Conservation (phyloP, 1,284 basidiomycete species). For the Phlebopus sp. region DNA sequence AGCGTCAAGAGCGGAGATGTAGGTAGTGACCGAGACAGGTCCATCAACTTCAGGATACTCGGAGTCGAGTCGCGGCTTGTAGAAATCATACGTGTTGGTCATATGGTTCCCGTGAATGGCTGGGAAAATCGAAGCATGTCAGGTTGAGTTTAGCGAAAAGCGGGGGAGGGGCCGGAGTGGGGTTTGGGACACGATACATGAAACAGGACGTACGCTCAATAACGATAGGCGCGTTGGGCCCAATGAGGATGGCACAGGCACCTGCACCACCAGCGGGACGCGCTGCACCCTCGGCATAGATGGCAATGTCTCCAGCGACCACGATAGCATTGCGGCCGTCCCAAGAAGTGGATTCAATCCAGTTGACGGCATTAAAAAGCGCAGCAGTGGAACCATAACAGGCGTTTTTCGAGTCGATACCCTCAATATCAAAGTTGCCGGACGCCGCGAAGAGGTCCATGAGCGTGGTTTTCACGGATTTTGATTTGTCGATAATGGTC, state of each 20-base stretch:
- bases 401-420: constrained; percentile 98
- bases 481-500: constrained; percentile 99
- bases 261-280: constrained; percentile 97
- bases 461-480: constrained; percentile 97
- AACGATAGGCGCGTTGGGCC: constrained; percentile 92
- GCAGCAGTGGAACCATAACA: constrained; percentile 99
- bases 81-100: constrained; percentile 97
- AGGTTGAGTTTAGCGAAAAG: constrained; percentile 3
- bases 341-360: constrained; percentile 97
- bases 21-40: constrained; percentile 93
- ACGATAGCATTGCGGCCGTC: constrained; percentile 98
- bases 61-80: constrained; percentile 91
- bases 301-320: constrained; percentile 95
- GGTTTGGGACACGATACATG: background rate
- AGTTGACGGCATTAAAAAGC: constrained; percentile 96
- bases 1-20: constrained; percentile 91
- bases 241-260: constrained; percentile 92
- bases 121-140: constrained; percentile 34
- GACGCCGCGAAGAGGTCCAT: constrained; percentile 95
- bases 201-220: constrained; percentile 81
- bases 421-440: constrained; percentile 97
- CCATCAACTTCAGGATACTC: constrained; percentile 98
- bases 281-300: constrained; percentile 95
- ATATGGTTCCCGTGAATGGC: constrained; percentile 97
- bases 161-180: background rate